These are phyloP conservation scores for Solanum pimpinellifolium DNA, from an alignment of 257 asterid genomes.

Conservation along the genomic window DNA sequence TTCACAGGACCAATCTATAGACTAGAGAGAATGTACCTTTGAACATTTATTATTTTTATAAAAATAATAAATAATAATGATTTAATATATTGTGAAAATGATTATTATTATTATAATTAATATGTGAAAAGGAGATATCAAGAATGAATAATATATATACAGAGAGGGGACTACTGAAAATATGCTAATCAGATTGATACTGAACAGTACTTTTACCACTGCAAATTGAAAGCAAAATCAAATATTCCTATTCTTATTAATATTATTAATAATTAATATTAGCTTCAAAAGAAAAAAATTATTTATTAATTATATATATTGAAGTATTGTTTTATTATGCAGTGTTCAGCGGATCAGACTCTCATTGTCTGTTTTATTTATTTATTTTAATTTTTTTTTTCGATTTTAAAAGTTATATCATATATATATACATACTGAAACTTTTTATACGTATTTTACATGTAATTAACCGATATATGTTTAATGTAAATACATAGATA, in stretches of 20 bases:
- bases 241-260: not conserved
- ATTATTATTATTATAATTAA: not conserved
- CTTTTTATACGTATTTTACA: not conserved
- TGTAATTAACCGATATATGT: too few relatives aligned
- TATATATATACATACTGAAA: not conserved
- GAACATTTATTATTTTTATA: not conserved
- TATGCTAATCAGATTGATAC: not conserved
- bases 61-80: not conserved
- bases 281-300: too few relatives aligned
- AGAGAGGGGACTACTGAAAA: constrained; percentile 1
- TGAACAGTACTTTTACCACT: not conserved
- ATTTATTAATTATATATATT: not conserved
- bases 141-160: not conserved
- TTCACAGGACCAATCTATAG: not conserved
- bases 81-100: not conserved
- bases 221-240: not conserved
- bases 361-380: not conserved
- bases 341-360: not conserved
- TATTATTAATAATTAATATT: not conserved
- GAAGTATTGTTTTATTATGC: not conserved
- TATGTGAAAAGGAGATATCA: not conserved
- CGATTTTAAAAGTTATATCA: not conserved
- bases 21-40: not conserved
- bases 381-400: not conserved
- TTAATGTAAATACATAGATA: not conserved